Conservation (phyloP, 495 filamentous ascomycete genomes). For the Hyaloscypha hepaticicola region DNA sequence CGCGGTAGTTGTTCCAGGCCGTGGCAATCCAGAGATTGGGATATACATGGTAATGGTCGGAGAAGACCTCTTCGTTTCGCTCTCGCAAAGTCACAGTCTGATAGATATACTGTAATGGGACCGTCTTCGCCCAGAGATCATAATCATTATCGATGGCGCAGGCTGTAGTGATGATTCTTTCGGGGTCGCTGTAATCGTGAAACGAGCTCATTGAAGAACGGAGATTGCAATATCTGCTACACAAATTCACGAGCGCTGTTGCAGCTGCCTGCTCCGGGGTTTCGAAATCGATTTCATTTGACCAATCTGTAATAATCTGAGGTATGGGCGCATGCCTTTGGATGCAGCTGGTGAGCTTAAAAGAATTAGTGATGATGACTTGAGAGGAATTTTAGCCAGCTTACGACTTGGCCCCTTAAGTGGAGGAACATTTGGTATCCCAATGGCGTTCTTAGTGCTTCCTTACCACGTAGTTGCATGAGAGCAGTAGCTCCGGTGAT, state of each 20-base stretch:
- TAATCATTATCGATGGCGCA: constrained; percentile 44
- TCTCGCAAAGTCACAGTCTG: constrained; percentile 14
- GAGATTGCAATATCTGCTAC: constrained; percentile 22
- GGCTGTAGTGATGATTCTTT: constrained; percentile 39
- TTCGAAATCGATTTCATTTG: constrained; percentile 14
- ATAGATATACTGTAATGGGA: constrained; percentile 33
- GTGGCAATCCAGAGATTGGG: constrained; percentile 41
- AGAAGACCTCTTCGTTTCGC: constrained; percentile 22
- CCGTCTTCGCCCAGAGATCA: constrained; percentile 41
- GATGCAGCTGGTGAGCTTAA: constrained; percentile 23
- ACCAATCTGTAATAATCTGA: constrained; percentile 17
- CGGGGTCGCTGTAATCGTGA: constrained; percentile 31
- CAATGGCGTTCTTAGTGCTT: constrained; percentile 45
- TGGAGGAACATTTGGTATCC: constrained; percentile 48
- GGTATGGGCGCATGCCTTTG: constrained; percentile 18
- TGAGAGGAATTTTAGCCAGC: background rate
- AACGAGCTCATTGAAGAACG: constrained; percentile 20
- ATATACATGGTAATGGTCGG: constrained; percentile 48
- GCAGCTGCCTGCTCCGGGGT: constrained; percentile 10
- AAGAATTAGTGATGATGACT: background rate
- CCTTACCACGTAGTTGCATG: constrained; percentile 47
- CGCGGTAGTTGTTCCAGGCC: constrained; percentile 50
- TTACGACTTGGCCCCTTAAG: constrained; percentile 37
- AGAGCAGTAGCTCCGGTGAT: constrained; percentile 49
- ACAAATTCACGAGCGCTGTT: constrained; percentile 15